Conservation (phyloP, 108 stramenopile species). For the Skeletonema potamos region DNA sequence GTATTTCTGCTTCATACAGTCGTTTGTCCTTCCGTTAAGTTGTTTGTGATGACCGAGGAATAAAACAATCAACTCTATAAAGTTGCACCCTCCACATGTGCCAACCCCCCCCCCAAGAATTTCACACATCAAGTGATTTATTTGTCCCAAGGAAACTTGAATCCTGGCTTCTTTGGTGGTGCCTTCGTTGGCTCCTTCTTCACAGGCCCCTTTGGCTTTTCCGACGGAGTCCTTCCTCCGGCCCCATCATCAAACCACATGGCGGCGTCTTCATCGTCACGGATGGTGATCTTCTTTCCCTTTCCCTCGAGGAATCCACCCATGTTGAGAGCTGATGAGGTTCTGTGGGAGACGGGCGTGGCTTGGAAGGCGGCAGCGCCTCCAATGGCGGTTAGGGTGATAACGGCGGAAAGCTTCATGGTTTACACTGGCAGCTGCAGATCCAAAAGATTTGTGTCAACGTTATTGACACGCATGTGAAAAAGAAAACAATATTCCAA, state of each 20-base stretch:
- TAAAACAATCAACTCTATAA: background rate
- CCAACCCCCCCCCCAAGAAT: background rate
- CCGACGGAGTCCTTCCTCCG: constrained; percentile 7
- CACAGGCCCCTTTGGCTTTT: constrained; percentile 38
- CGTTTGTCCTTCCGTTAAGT: background rate
- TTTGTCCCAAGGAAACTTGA: constrained; percentile 51
- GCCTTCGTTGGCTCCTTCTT: constrained; percentile 31
- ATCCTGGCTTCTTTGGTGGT: constrained; percentile 15
- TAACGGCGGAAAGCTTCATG: constrained; percentile 36
- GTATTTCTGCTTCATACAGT: background rate
- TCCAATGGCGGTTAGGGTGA: constrained; percentile 22
- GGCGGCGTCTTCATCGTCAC: constrained; percentile 56
- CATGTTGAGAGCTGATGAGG: constrained; percentile 6
- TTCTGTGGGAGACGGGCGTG: constrained; percentile 13
- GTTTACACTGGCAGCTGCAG: background rate
- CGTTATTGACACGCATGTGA: background rate
- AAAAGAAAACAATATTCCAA: background rate
- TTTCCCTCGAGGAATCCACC: constrained; percentile 44
- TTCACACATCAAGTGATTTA: constrained; percentile 1
- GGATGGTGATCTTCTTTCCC: constrained; percentile 50
- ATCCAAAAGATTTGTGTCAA: constrained; percentile 2
- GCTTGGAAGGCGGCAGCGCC: constrained; percentile 30
- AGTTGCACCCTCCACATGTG: background rate
- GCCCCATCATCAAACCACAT: constrained; percentile 57
- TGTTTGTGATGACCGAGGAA: background rate